A percentile compares a stretch with the other conserved stretches of the same genome.
phyloP scores from a whole-genome alignment of 1,284 basidiomycete genomes.

The Ceratobasidium theobromae region DNA sequence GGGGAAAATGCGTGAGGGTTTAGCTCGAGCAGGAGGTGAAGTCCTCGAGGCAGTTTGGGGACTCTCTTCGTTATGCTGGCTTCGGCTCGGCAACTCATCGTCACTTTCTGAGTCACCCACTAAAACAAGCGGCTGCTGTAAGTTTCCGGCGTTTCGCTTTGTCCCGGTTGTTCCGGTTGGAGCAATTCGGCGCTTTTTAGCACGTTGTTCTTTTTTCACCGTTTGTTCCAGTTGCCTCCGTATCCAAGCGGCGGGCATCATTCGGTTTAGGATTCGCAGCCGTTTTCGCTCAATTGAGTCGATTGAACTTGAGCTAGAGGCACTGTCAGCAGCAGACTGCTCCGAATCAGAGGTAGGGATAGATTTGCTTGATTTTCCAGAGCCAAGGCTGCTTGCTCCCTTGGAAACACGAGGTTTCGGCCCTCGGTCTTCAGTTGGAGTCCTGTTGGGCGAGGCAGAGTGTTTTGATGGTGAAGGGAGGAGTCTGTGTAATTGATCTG shows the following conservation, averaged over 20 bases:
- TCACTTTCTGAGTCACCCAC: slow-evolving; percentile 27
- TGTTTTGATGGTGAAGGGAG: no score
- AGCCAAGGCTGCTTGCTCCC: no score
- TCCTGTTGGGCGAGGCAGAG: no score
- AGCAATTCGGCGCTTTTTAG: background rate
- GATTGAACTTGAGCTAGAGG: background rate
- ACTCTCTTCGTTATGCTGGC: background rate
- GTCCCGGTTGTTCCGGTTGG: slow-evolving; percentile 4
- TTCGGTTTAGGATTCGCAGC: slow-evolving; percentile 12
- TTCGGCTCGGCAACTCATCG: background rate
- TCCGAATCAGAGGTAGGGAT: background rate
- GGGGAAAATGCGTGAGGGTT: slow-evolving; percentile 1
- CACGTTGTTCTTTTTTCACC: background rate
- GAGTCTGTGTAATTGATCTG: no score
- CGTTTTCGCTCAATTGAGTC: slow-evolving; percentile 18
- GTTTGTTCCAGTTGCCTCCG: slow-evolving; percentile 13
- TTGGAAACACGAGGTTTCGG: no score
- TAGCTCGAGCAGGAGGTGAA: background rate
- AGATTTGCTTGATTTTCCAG: background rate
- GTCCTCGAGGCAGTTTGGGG: background rate
- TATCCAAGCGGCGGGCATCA: slow-evolving; percentile 30
- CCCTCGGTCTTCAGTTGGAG: no score
- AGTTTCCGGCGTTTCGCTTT: background rate
- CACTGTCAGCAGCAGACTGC: background rate
- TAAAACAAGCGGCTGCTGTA: slow-evolving; percentile 2